Conservation (phyloP, 176 grass and related monocot genomes). For the Poa pratensis region DNA sequence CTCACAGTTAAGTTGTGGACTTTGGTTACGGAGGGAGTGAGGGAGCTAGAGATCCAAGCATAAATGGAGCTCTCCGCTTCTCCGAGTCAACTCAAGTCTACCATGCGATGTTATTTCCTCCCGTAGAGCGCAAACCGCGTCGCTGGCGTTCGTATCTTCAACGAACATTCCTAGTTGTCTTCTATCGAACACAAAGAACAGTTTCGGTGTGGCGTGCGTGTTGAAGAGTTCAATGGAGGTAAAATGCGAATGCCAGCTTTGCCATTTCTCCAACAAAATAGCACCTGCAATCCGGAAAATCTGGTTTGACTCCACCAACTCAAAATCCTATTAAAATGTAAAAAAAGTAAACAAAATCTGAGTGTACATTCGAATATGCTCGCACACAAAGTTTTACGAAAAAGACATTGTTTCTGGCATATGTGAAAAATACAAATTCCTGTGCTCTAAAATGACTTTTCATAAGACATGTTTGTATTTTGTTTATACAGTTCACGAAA, state of each 20-base stretch:
- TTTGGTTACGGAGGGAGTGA: not conserved
- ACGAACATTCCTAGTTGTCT: not conserved
- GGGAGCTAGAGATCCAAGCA: too few relatives aligned
- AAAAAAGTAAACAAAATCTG: too few relatives aligned
- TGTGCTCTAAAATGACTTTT: too few relatives aligned
- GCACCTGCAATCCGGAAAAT: too few relatives aligned
- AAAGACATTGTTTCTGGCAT: too few relatives aligned
- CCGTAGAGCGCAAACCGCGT: not conserved
- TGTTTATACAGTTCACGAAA: too few relatives aligned
- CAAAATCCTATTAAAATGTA: too few relatives aligned
- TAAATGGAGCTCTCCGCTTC: not conserved
- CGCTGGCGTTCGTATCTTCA: not conserved
- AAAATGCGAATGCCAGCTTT: not conserved
- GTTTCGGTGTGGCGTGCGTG: not conserved
- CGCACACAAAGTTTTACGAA: too few relatives aligned
- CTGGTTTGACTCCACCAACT: too few relatives aligned
- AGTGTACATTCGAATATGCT: too few relatives aligned
- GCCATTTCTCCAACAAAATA: not conserved
- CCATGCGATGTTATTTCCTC: not conserved
- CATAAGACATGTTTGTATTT: too few relatives aligned
- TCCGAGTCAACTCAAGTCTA: slow-evolving; percentile 45
- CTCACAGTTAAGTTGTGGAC: not conserved
- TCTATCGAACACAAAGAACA: not conserved
- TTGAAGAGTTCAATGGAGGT: not conserved
- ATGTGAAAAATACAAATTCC: too few relatives aligned